Percentiles rank a stretch among this genome's conserved stretches.
phyloP scores from a whole-genome alignment of 345 rosid genomes.

The Lumnitzera racemosa region DNA sequence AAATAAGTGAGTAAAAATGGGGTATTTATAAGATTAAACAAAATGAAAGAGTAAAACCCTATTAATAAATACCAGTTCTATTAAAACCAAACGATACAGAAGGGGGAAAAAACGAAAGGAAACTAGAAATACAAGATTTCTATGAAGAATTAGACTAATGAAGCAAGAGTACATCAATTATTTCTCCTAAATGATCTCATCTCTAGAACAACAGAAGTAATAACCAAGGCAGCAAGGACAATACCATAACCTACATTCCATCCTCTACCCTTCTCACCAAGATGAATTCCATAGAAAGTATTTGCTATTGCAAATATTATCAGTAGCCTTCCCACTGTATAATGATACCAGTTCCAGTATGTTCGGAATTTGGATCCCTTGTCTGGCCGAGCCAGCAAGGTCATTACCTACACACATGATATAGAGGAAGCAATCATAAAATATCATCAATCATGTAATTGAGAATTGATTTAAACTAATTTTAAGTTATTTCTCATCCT shows the following conservation, averaged over 20 bases:
- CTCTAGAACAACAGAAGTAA: conserved; percentile 35
- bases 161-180: conserved; percentile 6
- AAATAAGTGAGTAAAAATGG: too few relatives aligned
- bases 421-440: neutral
- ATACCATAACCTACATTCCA: conserved; percentile 71
- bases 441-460: too few relatives aligned
- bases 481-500: too few relatives aligned
- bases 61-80: too few relatives aligned
- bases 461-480: too few relatives aligned
- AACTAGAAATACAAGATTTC: neutral
- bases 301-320: conserved; percentile 52
- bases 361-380: conserved; percentile 45
- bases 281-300: conserved; percentile 78
- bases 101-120: neutral
- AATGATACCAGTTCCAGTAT: conserved; percentile 86
- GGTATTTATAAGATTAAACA: too few relatives aligned
- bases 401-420: conserved; percentile 30
- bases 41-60: too few relatives aligned
- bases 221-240: conserved; percentile 30
- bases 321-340: conserved; percentile 47
- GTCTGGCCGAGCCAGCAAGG: conserved; percentile 58
- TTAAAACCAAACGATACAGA: neutral
- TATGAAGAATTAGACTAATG: neutral
- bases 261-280: conserved; percentile 36
- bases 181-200: conserved; percentile 29